Percentiles rank a stretch among this genome's conserved stretches.
phyloP scores from a whole-genome alignment of 2,329 filamentous ascomycete species.

The Colletotrichum eleusines region DNA sequence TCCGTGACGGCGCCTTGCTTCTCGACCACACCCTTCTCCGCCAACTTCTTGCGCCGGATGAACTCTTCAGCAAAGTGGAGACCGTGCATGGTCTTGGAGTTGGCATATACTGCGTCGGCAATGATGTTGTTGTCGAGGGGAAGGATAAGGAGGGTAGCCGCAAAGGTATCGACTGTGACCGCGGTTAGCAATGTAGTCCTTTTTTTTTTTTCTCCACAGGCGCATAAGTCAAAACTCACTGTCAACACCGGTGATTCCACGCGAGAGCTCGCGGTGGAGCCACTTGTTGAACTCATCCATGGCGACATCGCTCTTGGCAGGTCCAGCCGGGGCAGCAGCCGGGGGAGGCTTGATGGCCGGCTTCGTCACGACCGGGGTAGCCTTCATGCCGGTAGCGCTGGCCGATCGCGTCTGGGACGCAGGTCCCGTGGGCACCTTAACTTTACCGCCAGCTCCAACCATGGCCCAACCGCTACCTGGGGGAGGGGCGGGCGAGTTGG shows the following conservation, averaged over 20 bases:
- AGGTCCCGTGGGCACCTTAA: constrained; percentile 78
- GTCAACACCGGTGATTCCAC: constrained; percentile 72
- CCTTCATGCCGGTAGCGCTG: constrained; percentile 59
- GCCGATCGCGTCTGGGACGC: constrained; percentile 61
- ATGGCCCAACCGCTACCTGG: constrained; percentile 84
- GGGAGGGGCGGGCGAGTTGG: constrained; percentile 57
- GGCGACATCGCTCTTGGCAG: constrained; percentile 66
- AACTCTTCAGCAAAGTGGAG: constrained; percentile 96
- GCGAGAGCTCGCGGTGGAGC: constrained; percentile 82
- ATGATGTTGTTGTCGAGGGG: constrained; percentile 85
- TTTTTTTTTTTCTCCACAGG: fast-evolving
- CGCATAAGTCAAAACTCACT: constrained; percentile 56
- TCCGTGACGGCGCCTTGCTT: constrained; percentile 72
- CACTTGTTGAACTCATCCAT: constrained; percentile 96
- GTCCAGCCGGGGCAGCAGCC: constrained; percentile 59
- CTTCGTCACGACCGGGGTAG: constrained; percentile 61
- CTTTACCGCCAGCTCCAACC: constrained; percentile 92
- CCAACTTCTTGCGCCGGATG: constrained; percentile 90
- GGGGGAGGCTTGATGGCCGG: constrained; percentile 61
- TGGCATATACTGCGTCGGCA: constrained; percentile 88
- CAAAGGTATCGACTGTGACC: constrained; percentile 79
- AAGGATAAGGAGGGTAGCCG: constrained; percentile 79
- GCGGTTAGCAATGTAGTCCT: constrained; percentile 49
- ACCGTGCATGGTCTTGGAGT: constrained; percentile 90
- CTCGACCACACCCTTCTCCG: constrained; percentile 90